Conservation (phyloP, 352 stramenopile genomes). For the Elongisporangium senticosum region DNA sequence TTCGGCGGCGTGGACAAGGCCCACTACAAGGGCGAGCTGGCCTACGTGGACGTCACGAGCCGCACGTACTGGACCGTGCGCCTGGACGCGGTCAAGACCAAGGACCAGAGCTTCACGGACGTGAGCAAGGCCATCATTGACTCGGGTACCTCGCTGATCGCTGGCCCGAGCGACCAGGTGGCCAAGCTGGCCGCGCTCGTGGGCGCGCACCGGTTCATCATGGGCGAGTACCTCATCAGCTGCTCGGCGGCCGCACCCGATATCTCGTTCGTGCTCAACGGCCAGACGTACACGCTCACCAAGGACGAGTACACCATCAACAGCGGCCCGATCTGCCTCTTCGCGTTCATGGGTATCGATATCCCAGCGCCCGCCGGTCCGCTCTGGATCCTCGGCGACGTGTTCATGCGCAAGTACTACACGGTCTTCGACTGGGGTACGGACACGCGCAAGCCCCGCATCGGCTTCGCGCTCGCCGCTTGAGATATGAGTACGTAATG, state of each 20-base stretch:
- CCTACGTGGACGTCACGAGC: conserved; percentile 82
- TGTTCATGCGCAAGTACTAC: conserved; percentile 96
- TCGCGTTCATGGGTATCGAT: conserved; percentile 95
- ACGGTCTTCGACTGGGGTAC: conserved; percentile 91
- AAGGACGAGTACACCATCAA: conserved; percentile 89
- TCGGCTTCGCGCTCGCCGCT: conserved; percentile 79
- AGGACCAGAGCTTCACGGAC: conserved; percentile 44
- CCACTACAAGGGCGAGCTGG: conserved; percentile 93
- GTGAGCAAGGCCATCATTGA: conserved; percentile 91
- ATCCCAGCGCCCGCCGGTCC: conserved; percentile 76
- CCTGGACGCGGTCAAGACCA: conserved; percentile 63
- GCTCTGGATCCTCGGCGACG: conserved; percentile 89
- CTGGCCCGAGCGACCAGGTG: conserved; percentile 88
- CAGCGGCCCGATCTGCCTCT: conserved; percentile 88
- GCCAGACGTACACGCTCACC: conserved; percentile 88
- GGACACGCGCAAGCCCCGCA: conserved; percentile 61
- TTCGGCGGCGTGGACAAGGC: conserved; percentile 54
- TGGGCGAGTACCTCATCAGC: conserved; percentile 95
- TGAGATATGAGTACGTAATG: conserved; percentile 30
- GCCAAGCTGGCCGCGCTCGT: conserved; percentile 76
- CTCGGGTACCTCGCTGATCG: conserved; percentile 94
- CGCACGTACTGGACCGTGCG: conserved; percentile 70
- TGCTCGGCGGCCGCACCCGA: conserved; percentile 87
- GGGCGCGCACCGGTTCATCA: conserved; percentile 89
- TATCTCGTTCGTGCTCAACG: conserved; percentile 91